Evolutionary conservation across 345 rosid species (phyloP).

Genomic region (Gossypium longicalyx): DNA sequence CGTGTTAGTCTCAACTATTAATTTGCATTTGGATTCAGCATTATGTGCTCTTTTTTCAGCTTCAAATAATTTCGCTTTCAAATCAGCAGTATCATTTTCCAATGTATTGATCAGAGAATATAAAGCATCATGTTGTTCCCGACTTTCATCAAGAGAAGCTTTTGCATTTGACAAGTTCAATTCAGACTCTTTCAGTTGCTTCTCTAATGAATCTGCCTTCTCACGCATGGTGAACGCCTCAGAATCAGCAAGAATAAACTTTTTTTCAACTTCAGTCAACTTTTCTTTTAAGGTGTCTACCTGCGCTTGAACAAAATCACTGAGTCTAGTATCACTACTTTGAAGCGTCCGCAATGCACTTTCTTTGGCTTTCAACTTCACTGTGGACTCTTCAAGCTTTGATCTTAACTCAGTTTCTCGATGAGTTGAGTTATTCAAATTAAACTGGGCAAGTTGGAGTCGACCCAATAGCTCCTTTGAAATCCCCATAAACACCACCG

Average conservation of each 20-base stretch:
- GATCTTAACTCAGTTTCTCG: slow-evolving; percentile 52
- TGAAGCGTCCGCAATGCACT: slow-evolving; percentile 45
- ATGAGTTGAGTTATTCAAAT: slow-evolving; percentile 51
- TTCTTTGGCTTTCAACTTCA: slow-evolving; percentile 53
- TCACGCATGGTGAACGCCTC: slow-evolving; percentile 54
- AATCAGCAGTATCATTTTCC: slow-evolving; percentile 38
- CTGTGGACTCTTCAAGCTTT: slow-evolving; percentile 38
- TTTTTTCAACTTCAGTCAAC: slow-evolving; percentile 55
- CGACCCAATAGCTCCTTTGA: slow-evolving; percentile 66
- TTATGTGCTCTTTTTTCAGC: slow-evolving; percentile 48
- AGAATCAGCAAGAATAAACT: slow-evolving; percentile 39
- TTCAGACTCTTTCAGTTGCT: slow-evolving; percentile 40
- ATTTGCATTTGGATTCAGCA: slow-evolving; percentile 50
- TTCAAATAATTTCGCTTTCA: slow-evolving; percentile 39
- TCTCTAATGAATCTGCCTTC: slow-evolving; percentile 48
- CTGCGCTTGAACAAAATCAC: slow-evolving; percentile 45
- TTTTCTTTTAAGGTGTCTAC: slow-evolving; percentile 46
- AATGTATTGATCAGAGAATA: slow-evolving; percentile 23
- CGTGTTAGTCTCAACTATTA: slow-evolving; percentile 39
- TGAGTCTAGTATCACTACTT: slow-evolving; percentile 39
- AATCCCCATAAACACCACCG: slow-evolving; percentile 60
- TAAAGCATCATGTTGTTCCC: slow-evolving; percentile 20
- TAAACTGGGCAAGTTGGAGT: slow-evolving; percentile 63
- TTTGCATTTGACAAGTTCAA: slow-evolving; percentile 26
- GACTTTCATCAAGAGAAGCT: slow-evolving; percentile 22